phyloP scores from a whole-genome alignment of 2,329 filamentous ascomycete species.

The Kalmusia sp. region DNA sequence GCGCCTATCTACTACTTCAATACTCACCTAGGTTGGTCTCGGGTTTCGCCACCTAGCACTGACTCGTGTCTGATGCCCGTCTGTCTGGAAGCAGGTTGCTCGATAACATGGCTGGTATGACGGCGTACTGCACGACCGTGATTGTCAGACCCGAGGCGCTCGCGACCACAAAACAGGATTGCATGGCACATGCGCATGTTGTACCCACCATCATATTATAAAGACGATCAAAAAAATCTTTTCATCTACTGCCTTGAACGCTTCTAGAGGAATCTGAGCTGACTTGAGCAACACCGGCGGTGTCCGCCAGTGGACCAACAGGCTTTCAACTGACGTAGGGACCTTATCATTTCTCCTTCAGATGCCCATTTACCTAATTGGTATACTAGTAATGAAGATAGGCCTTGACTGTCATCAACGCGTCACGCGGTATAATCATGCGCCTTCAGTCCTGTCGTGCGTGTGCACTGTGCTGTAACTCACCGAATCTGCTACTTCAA shows the following conservation, averaged over 20 bases:
- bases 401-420: too few relatives aligned
- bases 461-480: too few relatives aligned
- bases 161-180: slow-evolving; percentile 3
- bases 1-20: not conserved
- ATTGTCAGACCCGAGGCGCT: not conserved
- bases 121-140: slow-evolving; percentile 5
- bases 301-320: not conserved
- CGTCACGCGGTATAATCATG: too few relatives aligned
- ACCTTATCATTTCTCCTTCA: too few relatives aligned
- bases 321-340: not conserved
- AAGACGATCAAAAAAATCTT: not conserved
- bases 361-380: too few relatives aligned
- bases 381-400: too few relatives aligned
- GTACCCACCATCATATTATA: not conserved
- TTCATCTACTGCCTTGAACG: not conserved
- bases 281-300: not conserved
- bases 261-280: not conserved
- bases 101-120: slow-evolving; percentile 4
- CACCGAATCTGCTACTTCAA: too few relatives aligned
- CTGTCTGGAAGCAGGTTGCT: slow-evolving; percentile 5
- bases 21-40: slow-evolving; percentile 4
- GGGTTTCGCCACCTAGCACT: slow-evolving; percentile 7
- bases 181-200: slow-evolving; percentile 4
- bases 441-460: too few relatives aligned
- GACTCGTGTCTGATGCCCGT: slow-evolving; percentile 10